Evolutionary conservation across 2,329 filamentous ascomycete genomes (phyloP), one percentile per base, ranked within the genome.

Genomic region (Cercospora sp.): DNA sequence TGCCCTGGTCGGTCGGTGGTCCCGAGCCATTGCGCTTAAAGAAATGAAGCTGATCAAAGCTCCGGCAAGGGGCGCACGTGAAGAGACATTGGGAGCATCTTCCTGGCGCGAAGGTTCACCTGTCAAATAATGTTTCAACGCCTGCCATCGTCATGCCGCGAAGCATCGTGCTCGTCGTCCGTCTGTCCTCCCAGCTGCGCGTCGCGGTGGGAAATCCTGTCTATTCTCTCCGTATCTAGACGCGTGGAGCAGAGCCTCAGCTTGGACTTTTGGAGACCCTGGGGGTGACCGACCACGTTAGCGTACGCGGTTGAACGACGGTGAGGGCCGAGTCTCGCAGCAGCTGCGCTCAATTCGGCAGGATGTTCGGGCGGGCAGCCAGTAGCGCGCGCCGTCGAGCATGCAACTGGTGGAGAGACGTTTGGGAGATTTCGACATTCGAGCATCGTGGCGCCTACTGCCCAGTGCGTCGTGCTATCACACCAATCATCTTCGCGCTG

Each of bases 1-100:
- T 45, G 64, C 64, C 62, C 58, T 70, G 67, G 60, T 57, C 51
- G 72, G 64, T 72, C 68, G 65, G 59, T 72, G 73, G 72, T 68
- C 66, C 67, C 69, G 70, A 69, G 66, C 68, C 69, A 65, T 60
- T 69, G 69, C 69, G 69, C 71, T 68, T 69, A 65, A 66, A 65
- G 71, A 74, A 74, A 75, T 75, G 72, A 74, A 68, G 69, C 49
- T 73, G 74, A 68, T 69, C 72, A 40, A 68, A 72, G 74, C 73
- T 58, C 60, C 13, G 34, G 66, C 70, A 67, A 71, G 70, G 70
- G 70, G 64, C 57, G 62, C 65, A 66, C 67, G 70, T 66, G 61
- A 60, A 60, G 61, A 55, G 49, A 58, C 59, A 26, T 62, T n/a
- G 62, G 21, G 37, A 43, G 37, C 37, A 16, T 51, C 45, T 51